Evolutionary conservation across 2,329 filamentous ascomycete species (phyloP).

Genomic region (Plectosphaerella sp.): DNA sequence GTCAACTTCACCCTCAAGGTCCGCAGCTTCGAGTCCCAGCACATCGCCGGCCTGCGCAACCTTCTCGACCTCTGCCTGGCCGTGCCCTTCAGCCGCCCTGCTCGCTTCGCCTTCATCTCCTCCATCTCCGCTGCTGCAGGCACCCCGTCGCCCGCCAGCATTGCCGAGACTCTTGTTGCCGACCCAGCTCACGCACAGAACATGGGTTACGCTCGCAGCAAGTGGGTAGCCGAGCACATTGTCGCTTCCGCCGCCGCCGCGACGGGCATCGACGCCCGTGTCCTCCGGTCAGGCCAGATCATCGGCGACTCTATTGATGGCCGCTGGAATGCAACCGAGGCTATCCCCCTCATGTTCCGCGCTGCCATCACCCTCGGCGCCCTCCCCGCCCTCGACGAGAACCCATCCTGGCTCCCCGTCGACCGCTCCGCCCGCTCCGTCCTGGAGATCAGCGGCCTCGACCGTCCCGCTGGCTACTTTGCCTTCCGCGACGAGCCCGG

Average conservation of each 20-base stretch:
- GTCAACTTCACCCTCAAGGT: slow-evolving; percentile 51
- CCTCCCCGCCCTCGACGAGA: slow-evolving; percentile 38
- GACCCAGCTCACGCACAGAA: slow-evolving; percentile 34
- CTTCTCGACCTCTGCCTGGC: slow-evolving; percentile 35
- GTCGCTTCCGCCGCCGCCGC: slow-evolving; percentile 22
- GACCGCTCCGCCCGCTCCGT: slow-evolving; percentile 27
- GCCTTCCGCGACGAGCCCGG: slow-evolving; percentile 11
- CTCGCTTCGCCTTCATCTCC: slow-evolving; percentile 38
- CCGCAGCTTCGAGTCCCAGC: slow-evolving; percentile 38
- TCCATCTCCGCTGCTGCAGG: slow-evolving; percentile 36
- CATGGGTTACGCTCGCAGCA: slow-evolving; percentile 48
- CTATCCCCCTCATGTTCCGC: slow-evolving; percentile 43
- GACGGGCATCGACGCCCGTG: slow-evolving; percentile 25
- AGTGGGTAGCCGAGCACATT: slow-evolving; percentile 43
- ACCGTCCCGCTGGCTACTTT: slow-evolving; percentile 5
- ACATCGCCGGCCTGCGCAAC: slow-evolving; percentile 40
- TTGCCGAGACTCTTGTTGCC: slow-evolving; percentile 29
- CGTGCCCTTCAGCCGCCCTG: slow-evolving; percentile 23
- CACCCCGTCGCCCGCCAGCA: slow-evolving; percentile 27
- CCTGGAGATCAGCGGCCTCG: slow-evolving; percentile 23
- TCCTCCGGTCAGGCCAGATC: slow-evolving; percentile 39
- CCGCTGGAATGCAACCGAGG: slow-evolving; percentile 44
- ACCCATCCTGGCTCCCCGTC: slow-evolving; percentile 32
- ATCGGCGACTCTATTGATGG: slow-evolving; percentile 40
- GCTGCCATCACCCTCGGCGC: slow-evolving; percentile 39